Percentiles rank a stretch among this genome's conserved stretches.
Evolutionary conservation across 2,329 filamentous ascomycete genomes (phyloP).

Genomic region (Aspergillus vadensis): DNA sequence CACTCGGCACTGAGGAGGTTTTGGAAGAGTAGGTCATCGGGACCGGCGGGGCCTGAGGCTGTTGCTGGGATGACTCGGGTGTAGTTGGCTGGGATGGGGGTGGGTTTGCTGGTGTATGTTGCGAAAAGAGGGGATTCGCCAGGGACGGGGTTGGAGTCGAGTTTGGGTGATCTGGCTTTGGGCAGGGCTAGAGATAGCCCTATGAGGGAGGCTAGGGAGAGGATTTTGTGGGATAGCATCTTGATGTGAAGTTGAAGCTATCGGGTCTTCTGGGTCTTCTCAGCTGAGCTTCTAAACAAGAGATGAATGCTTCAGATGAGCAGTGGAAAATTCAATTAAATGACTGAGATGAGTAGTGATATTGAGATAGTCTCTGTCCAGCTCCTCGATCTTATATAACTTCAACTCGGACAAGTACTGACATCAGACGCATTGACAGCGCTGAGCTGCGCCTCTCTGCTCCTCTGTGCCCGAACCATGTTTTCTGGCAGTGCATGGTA

Average conservation of each 20-base stretch:
- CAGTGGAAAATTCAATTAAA: too few species aligned
- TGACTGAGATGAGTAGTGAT: neutral
- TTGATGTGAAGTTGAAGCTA: neutral
- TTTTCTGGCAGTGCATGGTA: too few species aligned
- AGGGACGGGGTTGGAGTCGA: neutral
- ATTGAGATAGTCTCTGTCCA: neutral
- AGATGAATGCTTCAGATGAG: too few species aligned
- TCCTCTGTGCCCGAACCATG: too few species aligned
- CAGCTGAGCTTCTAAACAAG: too few species aligned
- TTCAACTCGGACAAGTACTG: too few species aligned
- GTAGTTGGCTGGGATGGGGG: neutral
- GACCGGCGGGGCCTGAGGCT: neutral
- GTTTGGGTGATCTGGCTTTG: neutral
- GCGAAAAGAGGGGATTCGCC: neutral
- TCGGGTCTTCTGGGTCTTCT: neutral
- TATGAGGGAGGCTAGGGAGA: neutral
- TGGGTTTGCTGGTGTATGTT: neutral
- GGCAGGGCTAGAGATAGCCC: neutral
- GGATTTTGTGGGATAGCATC: neutral
- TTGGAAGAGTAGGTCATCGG: neutral
- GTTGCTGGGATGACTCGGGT: neutral
- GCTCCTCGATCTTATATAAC: too few species aligned
- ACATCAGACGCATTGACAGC: too few species aligned
- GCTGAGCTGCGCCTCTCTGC: too few species aligned
- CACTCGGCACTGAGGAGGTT: slow-evolving; percentile 1